Percentiles rank a stretch among this genome's conserved stretches.
These are phyloP conservation scores for Yamadazyma sp. DNA, from an alignment of 805 yeast genomes.

Conservation along the genomic window DNA sequence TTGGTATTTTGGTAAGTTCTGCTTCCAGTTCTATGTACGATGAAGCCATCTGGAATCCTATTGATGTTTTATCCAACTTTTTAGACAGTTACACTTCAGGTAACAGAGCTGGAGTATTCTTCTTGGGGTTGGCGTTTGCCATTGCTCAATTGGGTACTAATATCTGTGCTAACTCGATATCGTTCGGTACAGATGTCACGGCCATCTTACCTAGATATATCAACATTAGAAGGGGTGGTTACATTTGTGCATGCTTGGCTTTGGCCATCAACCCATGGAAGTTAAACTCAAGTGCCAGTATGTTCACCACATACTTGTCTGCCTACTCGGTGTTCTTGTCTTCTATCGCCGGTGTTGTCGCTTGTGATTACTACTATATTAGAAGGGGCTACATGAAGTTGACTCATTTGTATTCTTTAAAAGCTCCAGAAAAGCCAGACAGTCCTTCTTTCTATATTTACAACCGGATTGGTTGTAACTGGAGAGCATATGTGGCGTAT, in stretches of 20 bases:
- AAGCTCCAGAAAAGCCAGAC: constrained; percentile 33
- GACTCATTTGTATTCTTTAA: constrained; percentile 59
- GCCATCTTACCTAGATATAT: constrained; percentile 40
- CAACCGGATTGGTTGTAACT: constrained; percentile 64
- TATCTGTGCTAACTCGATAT: constrained; percentile 41
- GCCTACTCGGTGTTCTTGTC: constrained; percentile 46
- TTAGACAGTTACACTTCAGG: constrained; percentile 44
- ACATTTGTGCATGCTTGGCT: constrained; percentile 41
- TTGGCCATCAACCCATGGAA: constrained; percentile 44
- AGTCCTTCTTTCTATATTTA: constrained; percentile 53
- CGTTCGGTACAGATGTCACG: constrained; percentile 43
- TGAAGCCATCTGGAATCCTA: constrained; percentile 78
- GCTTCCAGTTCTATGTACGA: constrained; percentile 70
- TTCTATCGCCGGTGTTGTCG: constrained; percentile 43
- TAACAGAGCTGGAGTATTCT: constrained; percentile 44
- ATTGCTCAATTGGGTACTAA: constrained; percentile 45
- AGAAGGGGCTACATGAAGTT: constrained; percentile 70
- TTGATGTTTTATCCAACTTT: constrained; percentile 68
- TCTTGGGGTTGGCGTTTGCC: constrained; percentile 39
- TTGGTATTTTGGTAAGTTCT: constrained; percentile 83
- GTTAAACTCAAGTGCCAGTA: constrained; percentile 37
- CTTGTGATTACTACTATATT: constrained; percentile 50
- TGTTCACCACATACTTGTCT: constrained; percentile 43
- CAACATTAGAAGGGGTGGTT: constrained; percentile 43
- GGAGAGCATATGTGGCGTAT: constrained; percentile 84